Evolutionary conservation across 371 early-diverging fungal species (phyloP), one percentile per base, ranked within the genome.

Genomic region (Zychaea mexicana): DNA sequence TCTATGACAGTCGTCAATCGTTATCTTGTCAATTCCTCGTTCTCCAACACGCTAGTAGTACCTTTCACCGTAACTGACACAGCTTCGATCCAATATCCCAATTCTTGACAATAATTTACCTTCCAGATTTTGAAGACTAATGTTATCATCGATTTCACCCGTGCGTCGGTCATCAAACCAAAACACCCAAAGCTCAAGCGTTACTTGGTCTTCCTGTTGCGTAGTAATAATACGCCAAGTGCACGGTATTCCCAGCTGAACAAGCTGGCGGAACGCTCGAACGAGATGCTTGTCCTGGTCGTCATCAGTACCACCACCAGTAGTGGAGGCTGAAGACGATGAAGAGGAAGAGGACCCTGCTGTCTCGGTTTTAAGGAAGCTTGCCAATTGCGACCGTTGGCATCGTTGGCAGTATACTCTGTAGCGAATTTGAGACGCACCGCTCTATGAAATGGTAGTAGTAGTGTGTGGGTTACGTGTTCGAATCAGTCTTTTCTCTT

Each of bases 91-190:
- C n/a, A n/a, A n/a, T n/a, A n/a, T n/a, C n/a, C n/a, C n/a, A n/a
- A n/a, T n/a, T n/a, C n/a, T n/a, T n/a, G n/a, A n/a, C n/a, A n/a
- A n/a, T n/a, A n/a, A 38, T 31, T 49, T 73, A 81, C 81, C 81
- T 61, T 81, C 81, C 10, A 81, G 60, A 17, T 63, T 65, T 13
- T 70, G 57, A 21, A 81, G 61, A 52, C 58, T 59, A 45, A 62
- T 57, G 22, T 74, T 74, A 49, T 66, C 62, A 57, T 81, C 81
- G n/a, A 81, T 73, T 19, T 65, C 61, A 9, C 81, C 81, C 15
- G 81, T 81, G 30, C 74, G 78, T 27, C 73, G 67, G 28, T 81
- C 81, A 52, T 81, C 81, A 47, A 81, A 78, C 81, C 81, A 81
- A 69, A 81, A 81, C 2, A 78, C 81, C 81, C 81, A 81, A 9